Percentiles rank a stretch among this genome's conserved stretches.
These are phyloP conservation scores for Candida pseudoglaebosa DNA, from an alignment of 805 yeast genomes.

Conservation along the genomic window DNA sequence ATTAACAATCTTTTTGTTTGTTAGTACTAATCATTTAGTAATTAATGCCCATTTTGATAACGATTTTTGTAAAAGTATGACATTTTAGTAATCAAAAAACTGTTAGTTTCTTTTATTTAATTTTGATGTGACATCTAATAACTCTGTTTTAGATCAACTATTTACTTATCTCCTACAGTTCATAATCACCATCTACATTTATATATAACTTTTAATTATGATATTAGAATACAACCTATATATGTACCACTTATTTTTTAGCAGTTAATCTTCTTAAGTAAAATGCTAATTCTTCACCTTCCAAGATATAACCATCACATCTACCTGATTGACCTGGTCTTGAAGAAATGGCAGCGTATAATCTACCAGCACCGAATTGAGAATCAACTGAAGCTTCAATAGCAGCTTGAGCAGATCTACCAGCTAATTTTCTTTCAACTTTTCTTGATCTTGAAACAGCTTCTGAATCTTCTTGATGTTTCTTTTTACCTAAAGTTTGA, in stretches of 20 bases:
- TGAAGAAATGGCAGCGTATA: slow-evolving; percentile 97
- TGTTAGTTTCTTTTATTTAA: too few relatives aligned
- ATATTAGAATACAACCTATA: slow-evolving; percentile 2
- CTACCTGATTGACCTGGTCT: slow-evolving; percentile 99
- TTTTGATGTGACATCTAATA: too few relatives aligned
- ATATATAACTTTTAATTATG: not conserved
- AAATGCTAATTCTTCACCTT: slow-evolving; percentile 99
- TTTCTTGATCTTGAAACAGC: slow-evolving; percentile 65
- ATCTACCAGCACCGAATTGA: slow-evolving; percentile 98
- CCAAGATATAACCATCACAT: slow-evolving; percentile 99
- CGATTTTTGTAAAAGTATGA: too few relatives aligned
- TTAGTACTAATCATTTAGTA: too few relatives aligned
- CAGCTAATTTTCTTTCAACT: slow-evolving; percentile 87
- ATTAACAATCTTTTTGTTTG: too few relatives aligned
- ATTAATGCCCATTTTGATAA: too few relatives aligned
- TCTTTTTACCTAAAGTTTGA: slow-evolving; percentile 77
- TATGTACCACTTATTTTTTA: slow-evolving; percentile 69
- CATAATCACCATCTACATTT: not conserved
- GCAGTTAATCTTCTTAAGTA: slow-evolving; percentile 99
- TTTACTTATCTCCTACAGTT: too few relatives aligned
- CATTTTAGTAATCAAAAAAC: too few relatives aligned
- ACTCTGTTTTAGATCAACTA: too few relatives aligned
- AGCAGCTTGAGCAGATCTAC: slow-evolving; percentile 82
- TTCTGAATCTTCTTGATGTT: slow-evolving; percentile 51
- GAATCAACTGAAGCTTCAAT: slow-evolving; percentile 87